Conservation (phyloP, 2,329 filamentous ascomycete species). For the Penicillium brasilianum region DNA sequence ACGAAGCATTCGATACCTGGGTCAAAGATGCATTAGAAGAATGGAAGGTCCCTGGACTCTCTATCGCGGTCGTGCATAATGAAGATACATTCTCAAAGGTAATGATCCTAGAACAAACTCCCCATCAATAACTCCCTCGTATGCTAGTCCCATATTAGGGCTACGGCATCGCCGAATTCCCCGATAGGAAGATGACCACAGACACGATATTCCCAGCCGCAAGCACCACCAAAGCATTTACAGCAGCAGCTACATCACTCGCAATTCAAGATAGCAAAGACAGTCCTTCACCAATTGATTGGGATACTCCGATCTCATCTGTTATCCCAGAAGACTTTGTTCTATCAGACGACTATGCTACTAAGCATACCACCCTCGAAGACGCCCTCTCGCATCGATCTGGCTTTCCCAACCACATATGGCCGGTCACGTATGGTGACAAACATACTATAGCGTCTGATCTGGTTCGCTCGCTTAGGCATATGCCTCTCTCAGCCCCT, state of each 20-base stretch:
- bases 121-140: too few relatives aligned
- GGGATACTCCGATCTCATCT: constrained; percentile 43
- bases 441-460: constrained; percentile 20
- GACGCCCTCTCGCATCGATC: constrained; percentile 43
- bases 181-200: constrained; percentile 30
- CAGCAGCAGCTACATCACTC: constrained; percentile 30
- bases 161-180: constrained; percentile 36
- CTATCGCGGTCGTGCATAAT: constrained; percentile 35
- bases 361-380: constrained; percentile 38
- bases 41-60: constrained; percentile 40
- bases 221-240: constrained; percentile 38
- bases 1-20: constrained; percentile 26
- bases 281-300: constrained; percentile 31
- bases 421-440: constrained; percentile 5
- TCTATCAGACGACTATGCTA: constrained; percentile 34
- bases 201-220: constrained; percentile 33
- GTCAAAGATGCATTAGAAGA: constrained; percentile 28
- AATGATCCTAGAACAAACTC: neutral
- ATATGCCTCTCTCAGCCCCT: constrained; percentile 26
- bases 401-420: constrained; percentile 33
- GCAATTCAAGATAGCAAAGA: constrained; percentile 28
- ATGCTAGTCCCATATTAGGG: constrained; percentile 24
- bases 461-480: constrained; percentile 26
- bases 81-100: constrained; percentile 35
- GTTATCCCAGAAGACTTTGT: constrained; percentile 45